Conservation (phyloP, 495 filamentous ascomycete species). For the Letharia lupina region DNA sequence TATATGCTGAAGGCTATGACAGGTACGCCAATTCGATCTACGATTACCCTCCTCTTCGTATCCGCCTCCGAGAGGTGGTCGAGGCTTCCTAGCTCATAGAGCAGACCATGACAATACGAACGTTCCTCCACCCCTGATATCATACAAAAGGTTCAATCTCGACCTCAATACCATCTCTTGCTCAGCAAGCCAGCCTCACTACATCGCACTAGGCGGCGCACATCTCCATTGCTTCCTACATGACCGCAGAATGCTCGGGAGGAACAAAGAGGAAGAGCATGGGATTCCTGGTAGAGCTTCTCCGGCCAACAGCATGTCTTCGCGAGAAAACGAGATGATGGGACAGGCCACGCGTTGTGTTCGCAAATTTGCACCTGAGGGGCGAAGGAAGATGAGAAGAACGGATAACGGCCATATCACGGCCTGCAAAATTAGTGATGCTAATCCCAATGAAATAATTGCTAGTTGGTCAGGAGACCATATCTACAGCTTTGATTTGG, state of each 20-base stretch:
- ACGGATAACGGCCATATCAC: conserved; percentile 61
- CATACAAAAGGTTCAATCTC: conserved; percentile 56
- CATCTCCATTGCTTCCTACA: conserved; percentile 71
- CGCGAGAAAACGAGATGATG: conserved; percentile 49
- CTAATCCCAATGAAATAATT: conserved; percentile 63
- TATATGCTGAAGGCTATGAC: conserved; percentile 16
- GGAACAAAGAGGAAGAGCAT: conserved; percentile 47
- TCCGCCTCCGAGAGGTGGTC: conserved; percentile 44
- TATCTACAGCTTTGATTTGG: conserved; percentile 66
- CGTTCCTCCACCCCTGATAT: conserved; percentile 62
- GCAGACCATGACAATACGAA: conserved; percentile 46
- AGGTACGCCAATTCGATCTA: conserved; percentile 59
- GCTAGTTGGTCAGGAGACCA: conserved; percentile 70
- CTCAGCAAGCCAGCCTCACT: conserved; percentile 63
- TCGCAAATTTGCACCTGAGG: conserved; percentile 57
- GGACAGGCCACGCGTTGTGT: conserved; percentile 60
- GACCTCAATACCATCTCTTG: conserved; percentile 72
- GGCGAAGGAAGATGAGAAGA: conserved; percentile 44
- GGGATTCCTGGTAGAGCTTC: conserved; percentile 37
- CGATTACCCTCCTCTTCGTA: conserved; percentile 59
- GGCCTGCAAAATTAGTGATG: conserved; percentile 71
- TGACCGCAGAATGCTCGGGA: conserved; percentile 64
- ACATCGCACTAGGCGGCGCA: conserved; percentile 65
- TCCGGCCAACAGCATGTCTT: conserved; percentile 29
- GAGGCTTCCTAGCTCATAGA: conserved; percentile 40